phyloP scores from a whole-genome alignment of 345 rosid species.

The Euphorbia peplus region DNA sequence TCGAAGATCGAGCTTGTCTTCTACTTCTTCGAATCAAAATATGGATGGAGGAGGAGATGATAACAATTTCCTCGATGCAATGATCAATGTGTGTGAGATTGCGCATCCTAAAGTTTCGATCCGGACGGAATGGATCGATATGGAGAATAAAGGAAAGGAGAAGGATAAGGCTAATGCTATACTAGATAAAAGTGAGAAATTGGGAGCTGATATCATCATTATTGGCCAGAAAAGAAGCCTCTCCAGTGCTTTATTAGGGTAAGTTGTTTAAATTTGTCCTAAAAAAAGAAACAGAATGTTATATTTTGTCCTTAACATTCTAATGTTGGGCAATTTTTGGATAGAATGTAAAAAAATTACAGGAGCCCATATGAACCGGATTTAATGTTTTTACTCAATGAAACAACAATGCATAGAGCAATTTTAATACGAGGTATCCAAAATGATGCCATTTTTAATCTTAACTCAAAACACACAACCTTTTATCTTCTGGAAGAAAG shows the following conservation, averaged over 20 bases:
- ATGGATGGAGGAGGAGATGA: constrained; percentile 21
- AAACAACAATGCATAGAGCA: too few relatives aligned
- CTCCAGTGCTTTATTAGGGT: constrained; percentile 68
- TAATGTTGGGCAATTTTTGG: too few relatives aligned
- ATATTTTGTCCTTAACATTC: too few relatives aligned
- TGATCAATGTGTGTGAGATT: constrained; percentile 55
- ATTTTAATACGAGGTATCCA: too few relatives aligned
- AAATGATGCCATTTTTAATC: too few relatives aligned
- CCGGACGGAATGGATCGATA: constrained; percentile 33
- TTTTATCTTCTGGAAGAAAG: too few relatives aligned
- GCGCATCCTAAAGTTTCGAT: constrained; percentile 59
- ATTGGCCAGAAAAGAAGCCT: constrained; percentile 71
- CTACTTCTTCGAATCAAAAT: background rate
- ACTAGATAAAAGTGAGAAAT: constrained; percentile 42
- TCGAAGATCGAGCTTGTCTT: constrained; percentile 18
- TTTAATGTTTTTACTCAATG: too few relatives aligned
- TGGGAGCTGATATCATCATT: constrained; percentile 57
- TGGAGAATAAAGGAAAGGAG: constrained; percentile 30
- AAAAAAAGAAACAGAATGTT: too few relatives aligned
- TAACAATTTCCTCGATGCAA: constrained; percentile 68
- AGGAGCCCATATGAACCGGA: too few relatives aligned
- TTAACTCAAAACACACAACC: too few relatives aligned
- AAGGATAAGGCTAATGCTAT: constrained; percentile 52
- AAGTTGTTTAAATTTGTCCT: constrained; percentile 17
- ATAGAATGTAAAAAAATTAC: too few relatives aligned